These are phyloP conservation scores for Sporothrix variecibatus DNA, from an alignment of 2,329 filamentous ascomycete species.

Conservation along the genomic window DNA sequence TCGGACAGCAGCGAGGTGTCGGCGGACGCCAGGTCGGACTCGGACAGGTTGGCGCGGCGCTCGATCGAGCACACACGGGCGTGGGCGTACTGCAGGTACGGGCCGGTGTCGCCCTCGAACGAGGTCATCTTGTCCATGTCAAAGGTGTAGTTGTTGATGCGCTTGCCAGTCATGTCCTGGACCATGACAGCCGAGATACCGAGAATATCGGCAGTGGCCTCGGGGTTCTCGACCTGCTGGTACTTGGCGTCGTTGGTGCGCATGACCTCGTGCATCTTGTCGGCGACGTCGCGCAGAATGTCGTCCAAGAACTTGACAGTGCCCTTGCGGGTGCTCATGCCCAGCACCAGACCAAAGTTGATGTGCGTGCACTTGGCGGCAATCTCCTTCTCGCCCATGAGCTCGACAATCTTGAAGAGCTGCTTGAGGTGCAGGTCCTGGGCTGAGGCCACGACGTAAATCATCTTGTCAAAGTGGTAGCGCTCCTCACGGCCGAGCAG, in stretches of 20 bases:
- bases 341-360: slow-evolving; percentile 72
- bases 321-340: slow-evolving; percentile 70
- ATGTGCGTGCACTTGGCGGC: slow-evolving; percentile 70
- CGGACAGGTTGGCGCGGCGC: slow-evolving; percentile 55
- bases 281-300: slow-evolving; percentile 76
- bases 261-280: slow-evolving; percentile 99
- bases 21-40: slow-evolving; percentile 61
- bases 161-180: slow-evolving; percentile 94
- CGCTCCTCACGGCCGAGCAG: slow-evolving; percentile 64
- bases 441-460: slow-evolving; percentile 73
- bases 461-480: slow-evolving; percentile 74
- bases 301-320: slow-evolving; percentile 75
- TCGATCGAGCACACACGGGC: slow-evolving; percentile 69
- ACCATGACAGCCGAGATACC: slow-evolving; percentile 97
- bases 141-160: slow-evolving; percentile 69
- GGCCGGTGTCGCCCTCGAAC: slow-evolving; percentile 83
- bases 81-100: slow-evolving; percentile 82
- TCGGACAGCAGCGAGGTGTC: slow-evolving; percentile 70
- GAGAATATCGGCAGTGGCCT: slow-evolving; percentile 78
- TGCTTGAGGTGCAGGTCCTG: slow-evolving; percentile 74
- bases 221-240: slow-evolving; percentile 80
- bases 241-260: slow-evolving; percentile 88
- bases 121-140: slow-evolving; percentile 81
- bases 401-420: slow-evolving; percentile 74
- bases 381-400: slow-evolving; percentile 69